Evolutionary conservation across 768 basidiomycete species (phyloP).

Genomic region (Leccinum obscurum): DNA sequence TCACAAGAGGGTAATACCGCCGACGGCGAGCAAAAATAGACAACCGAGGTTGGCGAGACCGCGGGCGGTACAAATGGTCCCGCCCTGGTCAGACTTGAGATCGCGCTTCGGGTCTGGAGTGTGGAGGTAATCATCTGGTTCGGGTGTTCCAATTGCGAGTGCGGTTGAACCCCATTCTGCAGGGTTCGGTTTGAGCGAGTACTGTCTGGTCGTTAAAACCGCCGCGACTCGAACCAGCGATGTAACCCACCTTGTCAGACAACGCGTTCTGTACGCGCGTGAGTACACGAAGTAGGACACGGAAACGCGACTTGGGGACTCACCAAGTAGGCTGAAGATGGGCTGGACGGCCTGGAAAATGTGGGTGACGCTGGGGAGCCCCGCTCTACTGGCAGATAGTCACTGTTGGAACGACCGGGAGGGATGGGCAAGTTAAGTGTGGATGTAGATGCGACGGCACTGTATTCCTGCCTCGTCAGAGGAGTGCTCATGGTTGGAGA

Average conservation of each 20-base stretch:
- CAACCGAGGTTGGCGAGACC: conserved; percentile 71
- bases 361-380: conserved; percentile 14
- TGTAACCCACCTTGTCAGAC: conserved; percentile 23
- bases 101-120: conserved; percentile 61
- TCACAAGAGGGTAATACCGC: conserved; percentile 56
- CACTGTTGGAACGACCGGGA: conserved; percentile 14
- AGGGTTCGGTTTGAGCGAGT: conserved; percentile 41
- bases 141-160: conserved; percentile 43
- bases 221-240: not conserved
- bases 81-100: conserved; percentile 52
- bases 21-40: conserved; percentile 52
- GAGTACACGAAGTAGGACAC: not conserved
- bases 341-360: conserved; percentile 27
- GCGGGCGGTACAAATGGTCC: conserved; percentile 58
- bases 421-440: conserved; percentile 22
- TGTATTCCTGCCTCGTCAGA: conserved; percentile 28
- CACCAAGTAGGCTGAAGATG: conserved; percentile 27
- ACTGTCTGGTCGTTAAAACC: conserved; percentile 28
- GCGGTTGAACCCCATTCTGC: conserved; percentile 51
- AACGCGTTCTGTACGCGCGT: conserved; percentile 27
- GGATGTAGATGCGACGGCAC: conserved; percentile 25
- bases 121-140: conserved; percentile 65
- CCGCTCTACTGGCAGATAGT: conserved; percentile 12
- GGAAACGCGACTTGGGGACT: not conserved
- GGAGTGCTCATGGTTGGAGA: conserved; percentile 28